These are phyloP conservation scores for Coniosporium tulheliwenetii DNA, from an alignment of 2,329 filamentous ascomycete genomes.

Conservation along the genomic window DNA sequence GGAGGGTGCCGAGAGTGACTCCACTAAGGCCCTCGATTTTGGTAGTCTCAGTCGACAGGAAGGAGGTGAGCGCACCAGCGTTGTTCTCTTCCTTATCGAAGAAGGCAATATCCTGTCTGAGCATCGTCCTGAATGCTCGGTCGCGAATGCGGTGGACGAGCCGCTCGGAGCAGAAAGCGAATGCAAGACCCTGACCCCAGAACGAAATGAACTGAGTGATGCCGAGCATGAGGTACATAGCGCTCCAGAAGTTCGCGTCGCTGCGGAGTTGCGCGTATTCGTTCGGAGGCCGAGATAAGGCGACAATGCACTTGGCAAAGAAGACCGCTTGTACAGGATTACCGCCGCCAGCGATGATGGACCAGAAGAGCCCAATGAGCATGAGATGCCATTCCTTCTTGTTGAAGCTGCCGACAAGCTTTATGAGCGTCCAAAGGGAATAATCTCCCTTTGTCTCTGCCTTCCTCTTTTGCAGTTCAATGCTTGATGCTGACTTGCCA, in stretches of 20 bases:
- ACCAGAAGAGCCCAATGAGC: constrained; percentile 56
- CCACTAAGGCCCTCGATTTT: constrained; percentile 80
- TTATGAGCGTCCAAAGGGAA: constrained; percentile 59
- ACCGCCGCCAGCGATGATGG: constrained; percentile 63
- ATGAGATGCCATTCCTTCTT: constrained; percentile 54
- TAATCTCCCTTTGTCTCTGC: constrained; percentile 42
- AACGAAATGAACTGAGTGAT: constrained; percentile 58
- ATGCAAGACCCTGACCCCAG: constrained; percentile 51
- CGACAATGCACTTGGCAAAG: constrained; percentile 75
- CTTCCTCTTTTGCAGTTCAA: constrained; percentile 44
- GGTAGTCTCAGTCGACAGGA: constrained; percentile 79
- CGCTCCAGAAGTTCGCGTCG: constrained; percentile 70
- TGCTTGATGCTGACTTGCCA: constrained; percentile 47
- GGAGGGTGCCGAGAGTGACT: constrained; percentile 69
- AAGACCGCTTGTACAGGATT: constrained; percentile 68
- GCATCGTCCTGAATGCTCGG: constrained; percentile 67
- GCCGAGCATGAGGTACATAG: constrained; percentile 79
- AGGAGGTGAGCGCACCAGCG: constrained; percentile 73
- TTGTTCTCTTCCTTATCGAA: constrained; percentile 86
- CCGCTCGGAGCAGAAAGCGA: constrained; percentile 75
- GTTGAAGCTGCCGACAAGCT: constrained; percentile 70
- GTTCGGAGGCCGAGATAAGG: constrained; percentile 41
- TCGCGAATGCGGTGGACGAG: constrained; percentile 73
- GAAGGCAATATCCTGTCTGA: constrained; percentile 84
- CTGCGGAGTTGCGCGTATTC: constrained; percentile 43